phyloP scores from a whole-genome alignment of 139 green algal species.

The Haematococcus lacustris region DNA sequence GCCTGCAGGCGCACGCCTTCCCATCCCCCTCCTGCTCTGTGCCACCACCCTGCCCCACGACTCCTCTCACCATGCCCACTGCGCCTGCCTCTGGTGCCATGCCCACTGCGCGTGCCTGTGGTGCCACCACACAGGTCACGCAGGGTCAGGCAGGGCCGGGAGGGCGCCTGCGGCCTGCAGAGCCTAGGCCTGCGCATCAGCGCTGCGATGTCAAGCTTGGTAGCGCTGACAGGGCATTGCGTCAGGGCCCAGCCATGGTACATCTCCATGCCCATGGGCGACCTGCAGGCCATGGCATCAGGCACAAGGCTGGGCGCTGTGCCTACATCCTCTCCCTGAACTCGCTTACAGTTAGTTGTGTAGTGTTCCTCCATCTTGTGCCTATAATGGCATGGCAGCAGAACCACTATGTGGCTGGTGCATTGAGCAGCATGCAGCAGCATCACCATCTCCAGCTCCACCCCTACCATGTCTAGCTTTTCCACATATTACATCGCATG shows the following conservation, averaged over 20 bases:
- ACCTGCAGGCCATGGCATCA: neutral
- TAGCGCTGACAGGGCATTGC: constrained; percentile 1
- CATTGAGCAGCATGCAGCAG: too few relatives aligned
- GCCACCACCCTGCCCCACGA: neutral
- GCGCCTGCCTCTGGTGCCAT: neutral
- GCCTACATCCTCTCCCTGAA: too few relatives aligned
- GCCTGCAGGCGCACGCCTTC: neutral
- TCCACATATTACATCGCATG: too few relatives aligned
- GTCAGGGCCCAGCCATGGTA: constrained; percentile 11
- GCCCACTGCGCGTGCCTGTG: neutral
- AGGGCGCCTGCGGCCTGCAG: neutral
- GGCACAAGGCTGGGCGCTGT: too few relatives aligned
- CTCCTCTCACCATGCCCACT: neutral
- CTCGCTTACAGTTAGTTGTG: too few relatives aligned
- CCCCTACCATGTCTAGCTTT: too few relatives aligned
- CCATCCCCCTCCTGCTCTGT: neutral
- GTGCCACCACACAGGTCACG: neutral
- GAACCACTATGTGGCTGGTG: too few relatives aligned
- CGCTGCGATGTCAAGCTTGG: constrained; percentile 1
- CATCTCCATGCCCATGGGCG: neutral
- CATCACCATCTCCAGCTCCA: too few relatives aligned
- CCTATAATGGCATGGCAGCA: too few relatives aligned
- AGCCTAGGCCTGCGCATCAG: neutral
- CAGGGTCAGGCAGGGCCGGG: neutral
- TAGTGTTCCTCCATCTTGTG: too few relatives aligned